Evolutionary conservation across 2,329 filamentous ascomycete species (phyloP).

Genomic region (Hymenoscyphus infarciens): DNA sequence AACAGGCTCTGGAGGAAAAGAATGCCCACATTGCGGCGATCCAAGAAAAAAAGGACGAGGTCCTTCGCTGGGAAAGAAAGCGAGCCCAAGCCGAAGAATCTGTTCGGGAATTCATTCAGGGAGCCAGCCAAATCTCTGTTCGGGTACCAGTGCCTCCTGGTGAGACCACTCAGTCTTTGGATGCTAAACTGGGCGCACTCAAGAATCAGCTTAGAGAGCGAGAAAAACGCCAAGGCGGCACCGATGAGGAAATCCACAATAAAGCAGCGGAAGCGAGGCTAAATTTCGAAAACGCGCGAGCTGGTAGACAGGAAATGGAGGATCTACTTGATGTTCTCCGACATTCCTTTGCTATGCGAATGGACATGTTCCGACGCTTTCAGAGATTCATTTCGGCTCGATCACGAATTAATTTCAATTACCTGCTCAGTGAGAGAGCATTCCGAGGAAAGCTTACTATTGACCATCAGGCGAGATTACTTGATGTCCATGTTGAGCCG

Average conservation of each 20-base stretch:
- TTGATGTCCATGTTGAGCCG: slow-evolving; percentile 74
- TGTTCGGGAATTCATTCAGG: slow-evolving; percentile 51
- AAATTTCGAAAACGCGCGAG: slow-evolving; percentile 41
- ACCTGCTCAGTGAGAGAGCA: slow-evolving; percentile 81
- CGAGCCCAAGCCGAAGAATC: slow-evolving; percentile 44
- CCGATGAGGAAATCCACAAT: slow-evolving; percentile 59
- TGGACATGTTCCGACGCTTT: slow-evolving; percentile 75
- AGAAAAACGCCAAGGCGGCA: slow-evolving; percentile 56
- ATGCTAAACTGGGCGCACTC: slow-evolving; percentile 53
- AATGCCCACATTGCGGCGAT: slow-evolving; percentile 55
- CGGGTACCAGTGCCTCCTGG: slow-evolving; percentile 62
- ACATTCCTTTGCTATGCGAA: slow-evolving; percentile 63
- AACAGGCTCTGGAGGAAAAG: slow-evolving; percentile 55
- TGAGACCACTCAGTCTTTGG: slow-evolving; percentile 57
- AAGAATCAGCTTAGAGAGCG: slow-evolving; percentile 55
- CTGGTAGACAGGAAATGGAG: slow-evolving; percentile 44
- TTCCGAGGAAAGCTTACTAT: slow-evolving; percentile 80
- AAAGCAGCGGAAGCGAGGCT: slow-evolving; percentile 41
- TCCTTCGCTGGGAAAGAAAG: slow-evolving; percentile 44
- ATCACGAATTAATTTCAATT: slow-evolving; percentile 81
- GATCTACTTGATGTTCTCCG: slow-evolving; percentile 45
- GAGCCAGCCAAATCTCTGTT: slow-evolving; percentile 52
- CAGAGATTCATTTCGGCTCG: slow-evolving; percentile 81
- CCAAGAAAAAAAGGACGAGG: slow-evolving; percentile 46
- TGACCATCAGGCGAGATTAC: slow-evolving; percentile 68